Conservation (phyloP, 2,329 filamentous ascomycete species). For the Aspergillus fumigatiaffinis region DNA sequence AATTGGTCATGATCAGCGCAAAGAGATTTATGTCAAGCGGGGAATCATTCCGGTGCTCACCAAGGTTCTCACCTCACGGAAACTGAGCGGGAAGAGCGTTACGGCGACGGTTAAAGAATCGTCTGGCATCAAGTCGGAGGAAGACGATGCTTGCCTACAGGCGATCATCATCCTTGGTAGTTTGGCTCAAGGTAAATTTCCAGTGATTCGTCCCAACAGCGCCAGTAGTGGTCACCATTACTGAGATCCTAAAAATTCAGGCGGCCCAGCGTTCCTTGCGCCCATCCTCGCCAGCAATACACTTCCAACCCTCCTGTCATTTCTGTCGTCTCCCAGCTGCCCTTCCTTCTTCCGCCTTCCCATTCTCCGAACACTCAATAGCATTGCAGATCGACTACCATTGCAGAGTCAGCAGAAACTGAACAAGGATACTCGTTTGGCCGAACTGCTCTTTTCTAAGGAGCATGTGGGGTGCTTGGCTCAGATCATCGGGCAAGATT, state of each 20-base stretch:
- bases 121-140: conserved; percentile 49
- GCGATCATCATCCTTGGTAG: conserved; percentile 81
- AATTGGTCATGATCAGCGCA: conserved; percentile 81
- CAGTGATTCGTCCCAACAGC: not conserved
- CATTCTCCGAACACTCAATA: conserved; percentile 69
- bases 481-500: conserved; percentile 61
- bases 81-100: conserved; percentile 31
- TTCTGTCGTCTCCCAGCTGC: conserved; percentile 63
- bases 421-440: conserved; percentile 50
- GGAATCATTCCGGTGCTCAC: conserved; percentile 59
- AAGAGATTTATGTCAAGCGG: conserved; percentile 69
- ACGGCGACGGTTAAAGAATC: conserved; percentile 23
- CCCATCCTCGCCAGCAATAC: conserved; percentile 67
- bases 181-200: conserved; percentile 68
- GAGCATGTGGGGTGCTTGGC: conserved; percentile 60
- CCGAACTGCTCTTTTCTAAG: conserved; percentile 62
- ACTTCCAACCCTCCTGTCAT: conserved; percentile 66
- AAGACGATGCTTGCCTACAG: conserved; percentile 68
- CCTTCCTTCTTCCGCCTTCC: conserved; percentile 66
- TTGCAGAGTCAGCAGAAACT: conserved; percentile 51
- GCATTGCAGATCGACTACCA: conserved; percentile 63
- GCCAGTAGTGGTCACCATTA: not conserved
- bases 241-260: conserved; percentile 44
- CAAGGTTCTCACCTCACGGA: conserved; percentile 46
- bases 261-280: conserved; percentile 72